A percentile compares a stretch with the other conserved stretches of the same genome.
phyloP scores from a whole-genome alignment of 1,139 yeast genomes.

The Debaryomycetaceae sp. region DNA sequence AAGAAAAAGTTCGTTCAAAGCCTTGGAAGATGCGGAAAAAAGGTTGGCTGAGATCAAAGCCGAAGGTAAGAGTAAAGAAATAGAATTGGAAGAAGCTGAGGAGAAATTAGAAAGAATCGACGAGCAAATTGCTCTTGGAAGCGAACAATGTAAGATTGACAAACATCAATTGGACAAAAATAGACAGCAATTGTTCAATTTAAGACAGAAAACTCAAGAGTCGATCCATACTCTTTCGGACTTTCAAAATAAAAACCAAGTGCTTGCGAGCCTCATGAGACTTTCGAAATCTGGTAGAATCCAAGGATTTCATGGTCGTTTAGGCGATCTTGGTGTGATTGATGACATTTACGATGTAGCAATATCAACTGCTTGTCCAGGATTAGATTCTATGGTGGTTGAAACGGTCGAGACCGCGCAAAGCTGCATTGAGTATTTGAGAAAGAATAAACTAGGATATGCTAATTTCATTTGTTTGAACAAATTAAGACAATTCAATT shows the following conservation, averaged over 20 bases:
- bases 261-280: conserved; percentile 64
- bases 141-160: conserved; percentile 53
- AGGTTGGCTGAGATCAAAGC: conserved; percentile 47
- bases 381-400: conserved; percentile 89
- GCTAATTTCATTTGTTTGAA: conserved; percentile 83
- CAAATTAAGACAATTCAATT: conserved; percentile 63
- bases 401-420: conserved; percentile 94
- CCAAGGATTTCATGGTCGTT: conserved; percentile 80
- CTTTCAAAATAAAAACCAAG: conserved; percentile 68
- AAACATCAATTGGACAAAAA: conserved; percentile 45
- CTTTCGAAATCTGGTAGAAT: conserved; percentile 81
- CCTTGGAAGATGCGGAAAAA: conserved; percentile 45
- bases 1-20: conserved; percentile 39
- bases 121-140: conserved; percentile 58
- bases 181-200: conserved; percentile 50
- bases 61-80: conserved; percentile 54
- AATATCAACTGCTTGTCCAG: conserved; percentile 90
- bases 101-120: conserved; percentile 46
- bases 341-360: conserved; percentile 90
- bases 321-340: conserved; percentile 88
- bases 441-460: conserved; percentile 83
- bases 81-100: conserved; percentile 38
- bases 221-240: conserved; percentile 57
- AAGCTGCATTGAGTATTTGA: conserved; percentile 79
- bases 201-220: conserved; percentile 64